A percentile compares a stretch with the other conserved stretches of the same genome.
Evolutionary conservation across 306 rosid species (phyloP).

Genomic region (Luffa aegyptiaca): DNA sequence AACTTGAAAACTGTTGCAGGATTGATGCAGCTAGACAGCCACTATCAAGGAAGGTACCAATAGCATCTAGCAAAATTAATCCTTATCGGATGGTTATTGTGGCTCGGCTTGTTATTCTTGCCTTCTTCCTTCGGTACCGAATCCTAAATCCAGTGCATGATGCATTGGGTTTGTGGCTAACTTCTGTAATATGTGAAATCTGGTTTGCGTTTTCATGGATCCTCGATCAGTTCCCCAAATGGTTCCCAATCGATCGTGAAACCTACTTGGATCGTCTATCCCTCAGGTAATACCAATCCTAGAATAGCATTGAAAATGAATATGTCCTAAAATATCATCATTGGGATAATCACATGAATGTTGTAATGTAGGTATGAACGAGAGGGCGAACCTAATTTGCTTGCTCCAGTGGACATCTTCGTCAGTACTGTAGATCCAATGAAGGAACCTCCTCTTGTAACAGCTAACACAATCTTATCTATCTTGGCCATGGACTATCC

Average conservation of each 20-base stretch:
- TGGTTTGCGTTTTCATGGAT: constrained; percentile 98
- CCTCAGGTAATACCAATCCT: constrained; percentile 31
- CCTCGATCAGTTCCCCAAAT: constrained; percentile 93
- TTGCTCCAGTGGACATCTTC: constrained; percentile 72
- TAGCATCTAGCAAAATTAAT: constrained; percentile 83
- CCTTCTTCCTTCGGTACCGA: constrained; percentile 65
- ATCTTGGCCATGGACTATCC: constrained; percentile 92
- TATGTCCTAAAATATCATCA: not conserved
- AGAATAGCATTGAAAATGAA: not conserved
- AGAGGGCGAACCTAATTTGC: constrained; percentile 83
- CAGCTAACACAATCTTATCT: constrained; percentile 82
- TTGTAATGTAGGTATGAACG: constrained; percentile 61
- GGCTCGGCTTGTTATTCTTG: constrained; percentile 65
- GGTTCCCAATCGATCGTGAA: constrained; percentile 91
- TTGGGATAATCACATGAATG: not conserved
- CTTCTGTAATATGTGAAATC: constrained; percentile 79
- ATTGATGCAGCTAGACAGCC: constrained; percentile 90
- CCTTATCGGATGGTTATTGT: constrained; percentile 97
- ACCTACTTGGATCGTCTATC: constrained; percentile 92
- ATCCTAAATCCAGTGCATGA: constrained; percentile 73
- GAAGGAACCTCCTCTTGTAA: constrained; percentile 93
- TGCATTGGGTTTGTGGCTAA: constrained; percentile 79
- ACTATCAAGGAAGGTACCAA: constrained; percentile 83
- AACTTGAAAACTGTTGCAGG: constrained; percentile 37
- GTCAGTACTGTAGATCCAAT: constrained; percentile 96